These are phyloP conservation scores for Suillus subaureus DNA, from an alignment of 768 basidiomycete species.

Conservation along the genomic window DNA sequence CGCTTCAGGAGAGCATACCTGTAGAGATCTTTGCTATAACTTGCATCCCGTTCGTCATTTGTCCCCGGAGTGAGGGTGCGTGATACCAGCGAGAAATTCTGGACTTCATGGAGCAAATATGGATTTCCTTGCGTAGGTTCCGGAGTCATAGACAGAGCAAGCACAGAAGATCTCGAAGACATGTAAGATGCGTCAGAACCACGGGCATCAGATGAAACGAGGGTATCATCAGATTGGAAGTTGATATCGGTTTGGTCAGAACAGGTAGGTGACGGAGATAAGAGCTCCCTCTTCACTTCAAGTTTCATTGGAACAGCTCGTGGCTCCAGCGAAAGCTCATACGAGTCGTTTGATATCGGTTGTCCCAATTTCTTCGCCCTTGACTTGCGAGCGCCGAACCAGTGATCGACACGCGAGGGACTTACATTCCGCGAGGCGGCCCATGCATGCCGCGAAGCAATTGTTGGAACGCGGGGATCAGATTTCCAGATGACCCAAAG, in stretches of 20 bases:
- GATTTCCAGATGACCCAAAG: slow-evolving; percentile 33
- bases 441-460: slow-evolving; percentile 30
- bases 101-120: not conserved
- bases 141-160: not conserved
- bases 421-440: slow-evolving; percentile 24
- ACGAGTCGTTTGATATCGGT: slow-evolving; percentile 20
- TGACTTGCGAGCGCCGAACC: slow-evolving; percentile 29
- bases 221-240: slow-evolving; percentile 28
- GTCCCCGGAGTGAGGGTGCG: not conserved
- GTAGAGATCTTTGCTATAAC: not conserved
- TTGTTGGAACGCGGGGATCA: slow-evolving; percentile 31
- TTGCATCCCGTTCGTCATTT: not conserved
- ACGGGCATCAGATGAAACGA: slow-evolving; percentile 11
- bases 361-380: slow-evolving; percentile 26
- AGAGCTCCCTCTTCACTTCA: slow-evolving; percentile 14
- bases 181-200: not conserved
- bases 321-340: slow-evolving; percentile 22
- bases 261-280: slow-evolving; percentile 2
- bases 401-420: slow-evolving; percentile 23
- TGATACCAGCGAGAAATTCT: not conserved
- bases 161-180: not conserved
- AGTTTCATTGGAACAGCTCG: not conserved
- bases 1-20: slow-evolving; percentile 1
- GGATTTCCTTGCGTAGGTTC: not conserved
- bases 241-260: slow-evolving; percentile 7